phyloP scores from a whole-genome alignment of 257 asterid species.

The Pogostemon cablin region DNA sequence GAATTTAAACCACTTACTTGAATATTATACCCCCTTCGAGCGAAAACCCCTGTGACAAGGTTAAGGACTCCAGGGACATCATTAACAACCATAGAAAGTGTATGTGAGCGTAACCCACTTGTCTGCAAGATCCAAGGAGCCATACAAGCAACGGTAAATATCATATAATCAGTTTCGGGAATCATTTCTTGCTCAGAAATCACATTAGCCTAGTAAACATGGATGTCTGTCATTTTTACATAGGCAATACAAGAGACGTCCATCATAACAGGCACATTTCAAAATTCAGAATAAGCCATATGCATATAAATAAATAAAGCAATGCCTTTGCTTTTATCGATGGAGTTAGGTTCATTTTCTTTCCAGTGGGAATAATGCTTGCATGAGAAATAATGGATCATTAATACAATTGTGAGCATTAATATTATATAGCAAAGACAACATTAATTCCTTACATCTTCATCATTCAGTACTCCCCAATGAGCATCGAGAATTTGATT shows the following conservation, averaged over 20 bases:
- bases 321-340: not conserved
- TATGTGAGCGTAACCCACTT: constrained; percentile 92
- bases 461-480: constrained; percentile 95
- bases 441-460: constrained; percentile 64
- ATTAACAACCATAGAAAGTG: constrained; percentile 89
- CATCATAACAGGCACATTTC: constrained; percentile 19
- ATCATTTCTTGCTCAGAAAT: constrained; percentile 16
- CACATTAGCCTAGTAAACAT: not conserved
- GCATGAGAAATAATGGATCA: constrained; percentile 12
- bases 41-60: constrained; percentile 87
- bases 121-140: constrained; percentile 54
- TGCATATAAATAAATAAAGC: constrained; percentile 19
- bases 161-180: constrained; percentile 7
- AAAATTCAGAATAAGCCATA: constrained; percentile 5
- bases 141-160: constrained; percentile 32
- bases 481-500: constrained; percentile 97
- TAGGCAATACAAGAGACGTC: not conserved
- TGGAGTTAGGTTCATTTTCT: constrained; percentile 16
- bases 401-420: constrained; percentile 1
- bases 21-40: constrained; percentile 97
- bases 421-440: constrained; percentile 5
- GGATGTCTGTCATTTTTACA: constrained; percentile 13
- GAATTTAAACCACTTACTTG: constrained; percentile 52
- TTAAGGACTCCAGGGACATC: constrained; percentile 98
- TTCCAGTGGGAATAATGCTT: constrained; percentile 14